Evolutionary conservation across 2,329 filamentous ascomycete species (phyloP).

Genomic region (Orbilia ellipsospora): DNA sequence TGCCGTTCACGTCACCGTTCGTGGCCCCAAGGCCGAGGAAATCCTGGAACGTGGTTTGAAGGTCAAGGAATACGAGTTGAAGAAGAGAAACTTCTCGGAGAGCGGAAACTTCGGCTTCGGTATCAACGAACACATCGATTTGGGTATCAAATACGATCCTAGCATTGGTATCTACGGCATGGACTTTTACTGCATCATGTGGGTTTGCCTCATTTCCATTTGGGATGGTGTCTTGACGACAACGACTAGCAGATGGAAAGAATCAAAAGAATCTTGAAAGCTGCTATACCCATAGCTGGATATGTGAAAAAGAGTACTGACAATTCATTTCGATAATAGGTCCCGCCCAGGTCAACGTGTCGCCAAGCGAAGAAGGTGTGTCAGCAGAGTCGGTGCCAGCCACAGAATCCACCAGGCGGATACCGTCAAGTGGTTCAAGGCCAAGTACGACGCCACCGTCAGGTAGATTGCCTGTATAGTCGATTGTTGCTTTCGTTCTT

Average conservation of each 20-base stretch:
- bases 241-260: too few relatives aligned
- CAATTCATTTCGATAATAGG: constrained; percentile 63
- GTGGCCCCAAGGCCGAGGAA: constrained; percentile 98
- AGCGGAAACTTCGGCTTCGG: constrained; percentile 99
- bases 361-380: constrained; percentile 89
- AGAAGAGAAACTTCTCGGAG: constrained; percentile 99
- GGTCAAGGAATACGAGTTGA: constrained; percentile 99
- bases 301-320: constrained; percentile 59
- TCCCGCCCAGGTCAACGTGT: constrained; percentile 98
- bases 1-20: constrained; percentile 98
- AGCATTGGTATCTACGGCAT: constrained; percentile 99
- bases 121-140: constrained; percentile 99
- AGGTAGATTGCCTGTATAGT: constrained; percentile 73
- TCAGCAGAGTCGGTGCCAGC: constrained; percentile 83
- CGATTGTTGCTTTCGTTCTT: background rate
- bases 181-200: constrained; percentile 99
- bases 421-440: constrained; percentile 97
- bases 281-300: too few relatives aligned
- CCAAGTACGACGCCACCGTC: constrained; percentile 84
- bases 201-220: constrained; percentile 61
- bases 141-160: constrained; percentile 99
- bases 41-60: constrained; percentile 99
- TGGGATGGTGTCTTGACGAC: background rate
- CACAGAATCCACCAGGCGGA: constrained; percentile 95
- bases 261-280: too few relatives aligned